Conservation (phyloP, 495 filamentous ascomycete species). For the Immersiella caudata region DNA sequence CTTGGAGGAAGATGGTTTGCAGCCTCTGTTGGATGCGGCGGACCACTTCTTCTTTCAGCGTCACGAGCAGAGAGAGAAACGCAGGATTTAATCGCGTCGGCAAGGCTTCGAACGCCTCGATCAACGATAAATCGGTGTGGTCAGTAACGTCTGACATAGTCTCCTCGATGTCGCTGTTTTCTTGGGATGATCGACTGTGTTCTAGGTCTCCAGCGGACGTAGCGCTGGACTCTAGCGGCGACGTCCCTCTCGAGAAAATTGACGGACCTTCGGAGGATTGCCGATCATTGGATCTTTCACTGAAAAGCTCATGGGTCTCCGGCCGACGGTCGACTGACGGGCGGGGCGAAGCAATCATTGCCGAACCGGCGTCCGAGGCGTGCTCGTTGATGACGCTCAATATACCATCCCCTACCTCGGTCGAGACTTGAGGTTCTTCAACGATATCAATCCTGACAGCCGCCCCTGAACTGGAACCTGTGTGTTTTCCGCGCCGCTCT, state of each 20-base stretch:
- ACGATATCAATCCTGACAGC: not conserved
- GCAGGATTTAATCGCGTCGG: not conserved
- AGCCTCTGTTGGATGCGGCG: conserved; percentile 11
- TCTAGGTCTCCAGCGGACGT: conserved; percentile 3
- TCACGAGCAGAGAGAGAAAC: not conserved
- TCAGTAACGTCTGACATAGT: conserved; percentile 9
- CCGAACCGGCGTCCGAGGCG: not conserved
- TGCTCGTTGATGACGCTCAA: conserved; percentile 14
- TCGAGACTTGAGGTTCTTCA: not conserved
- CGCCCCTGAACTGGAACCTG: not conserved
- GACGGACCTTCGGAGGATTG: conserved; percentile 11
- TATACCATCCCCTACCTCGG: not conserved
- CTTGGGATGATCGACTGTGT: not conserved
- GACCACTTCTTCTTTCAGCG: conserved; percentile 3
- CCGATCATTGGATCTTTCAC: not conserved
- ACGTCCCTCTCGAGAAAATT: not conserved
- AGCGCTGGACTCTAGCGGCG: conserved; percentile 4
- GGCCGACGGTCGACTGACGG: conserved; percentile 1
- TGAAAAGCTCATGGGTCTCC: not conserved
- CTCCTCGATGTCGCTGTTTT: conserved; percentile 4
- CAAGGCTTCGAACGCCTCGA: not conserved
- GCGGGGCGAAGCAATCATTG: not conserved
- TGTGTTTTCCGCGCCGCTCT: not conserved
- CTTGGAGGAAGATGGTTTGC: not conserved
- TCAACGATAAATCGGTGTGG: conserved; percentile 5